Percentiles rank a stretch among this genome's conserved stretches.
phyloP scores from a whole-genome alignment of 2,329 filamentous ascomycete genomes.

The Cercospora beticola region DNA sequence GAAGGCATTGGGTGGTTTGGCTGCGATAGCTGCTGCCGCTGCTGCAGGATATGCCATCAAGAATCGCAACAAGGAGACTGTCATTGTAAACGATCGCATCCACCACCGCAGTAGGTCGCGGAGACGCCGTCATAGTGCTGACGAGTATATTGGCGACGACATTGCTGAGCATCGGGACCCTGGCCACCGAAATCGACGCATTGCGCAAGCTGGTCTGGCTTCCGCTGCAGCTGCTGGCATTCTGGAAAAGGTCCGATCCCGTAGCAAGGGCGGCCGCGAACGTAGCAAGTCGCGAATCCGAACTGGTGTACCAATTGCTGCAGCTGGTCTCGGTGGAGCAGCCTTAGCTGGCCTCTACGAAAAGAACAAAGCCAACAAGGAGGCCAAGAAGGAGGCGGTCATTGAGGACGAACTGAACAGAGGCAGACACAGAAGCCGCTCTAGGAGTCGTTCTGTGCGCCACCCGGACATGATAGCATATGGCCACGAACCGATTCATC shows the following conservation, averaged over 20 bases:
- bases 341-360: constrained; percentile 63
- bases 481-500: constrained; percentile 61
- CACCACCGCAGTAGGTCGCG: constrained; percentile 46
- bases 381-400: constrained; percentile 49
- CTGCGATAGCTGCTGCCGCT: constrained; percentile 60
- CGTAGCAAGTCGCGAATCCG: constrained; percentile 57
- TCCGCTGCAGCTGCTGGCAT: constrained; percentile 63
- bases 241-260: constrained; percentile 57
- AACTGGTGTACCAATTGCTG: constrained; percentile 59
- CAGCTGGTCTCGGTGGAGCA: constrained; percentile 61
- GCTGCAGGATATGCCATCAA: constrained; percentile 55
- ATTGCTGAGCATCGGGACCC: constrained; percentile 37
- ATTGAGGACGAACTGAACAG: constrained; percentile 38
- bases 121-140: constrained; percentile 43
- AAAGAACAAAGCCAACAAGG: constrained; percentile 61
- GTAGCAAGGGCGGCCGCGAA: constrained; percentile 53
- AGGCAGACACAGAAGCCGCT: constrained; percentile 27
- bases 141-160: constrained; percentile 31
- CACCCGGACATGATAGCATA: constrained; percentile 61
- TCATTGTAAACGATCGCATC: constrained; percentile 44
- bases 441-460: constrained; percentile 39
- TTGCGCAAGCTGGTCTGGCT: constrained; percentile 62
- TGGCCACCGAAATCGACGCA: constrained; percentile 57
- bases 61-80: constrained; percentile 50
- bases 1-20: constrained; percentile 55